Conservation (phyloP, 768 basidiomycete genomes). For the Boletus rufocinnamomeus region DNA sequence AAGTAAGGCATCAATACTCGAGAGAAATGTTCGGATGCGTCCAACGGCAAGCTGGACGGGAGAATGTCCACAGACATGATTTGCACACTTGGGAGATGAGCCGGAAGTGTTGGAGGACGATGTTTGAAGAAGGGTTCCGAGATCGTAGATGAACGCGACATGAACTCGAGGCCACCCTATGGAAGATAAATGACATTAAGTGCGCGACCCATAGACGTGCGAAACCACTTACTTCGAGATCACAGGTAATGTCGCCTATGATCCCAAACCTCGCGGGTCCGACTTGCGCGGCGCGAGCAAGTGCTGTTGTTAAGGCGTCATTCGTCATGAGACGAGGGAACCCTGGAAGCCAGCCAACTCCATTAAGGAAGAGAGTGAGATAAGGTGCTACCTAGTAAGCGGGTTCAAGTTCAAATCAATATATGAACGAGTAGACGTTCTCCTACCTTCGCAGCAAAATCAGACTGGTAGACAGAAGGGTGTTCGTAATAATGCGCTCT, state of each 20-base stretch:
- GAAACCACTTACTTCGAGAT: constrained; percentile 59
- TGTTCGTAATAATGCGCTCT: constrained; percentile 73
- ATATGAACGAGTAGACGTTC: not conserved
- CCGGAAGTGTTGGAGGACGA: constrained; percentile 42
- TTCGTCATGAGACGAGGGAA: constrained; percentile 82
- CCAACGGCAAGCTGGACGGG: constrained; percentile 79
- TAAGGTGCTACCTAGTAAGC: constrained; percentile 75
- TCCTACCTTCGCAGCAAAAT: constrained; percentile 66
- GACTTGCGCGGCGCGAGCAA: constrained; percentile 49
- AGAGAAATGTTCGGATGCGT: constrained; percentile 81
- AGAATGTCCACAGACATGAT: constrained; percentile 93
- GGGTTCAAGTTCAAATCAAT: not conserved
- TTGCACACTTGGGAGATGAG: constrained; percentile 57
- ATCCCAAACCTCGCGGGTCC: constrained; percentile 62
- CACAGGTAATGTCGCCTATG: constrained; percentile 89
- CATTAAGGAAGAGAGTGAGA: constrained; percentile 82
- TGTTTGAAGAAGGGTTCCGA: constrained; percentile 69
- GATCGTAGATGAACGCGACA: constrained; percentile 75
- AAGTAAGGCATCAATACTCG: constrained; percentile 67
- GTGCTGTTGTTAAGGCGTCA: constrained; percentile 53
- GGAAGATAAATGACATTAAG: not conserved
- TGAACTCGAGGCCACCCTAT: constrained; percentile 84
- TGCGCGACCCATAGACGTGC: not conserved
- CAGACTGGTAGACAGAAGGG: constrained; percentile 64
- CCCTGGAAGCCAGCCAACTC: constrained; percentile 76